Base-by-base conservation (phyloP, 2,329 filamentous ascomycete species). In the Fusarium palustre region DNA sequence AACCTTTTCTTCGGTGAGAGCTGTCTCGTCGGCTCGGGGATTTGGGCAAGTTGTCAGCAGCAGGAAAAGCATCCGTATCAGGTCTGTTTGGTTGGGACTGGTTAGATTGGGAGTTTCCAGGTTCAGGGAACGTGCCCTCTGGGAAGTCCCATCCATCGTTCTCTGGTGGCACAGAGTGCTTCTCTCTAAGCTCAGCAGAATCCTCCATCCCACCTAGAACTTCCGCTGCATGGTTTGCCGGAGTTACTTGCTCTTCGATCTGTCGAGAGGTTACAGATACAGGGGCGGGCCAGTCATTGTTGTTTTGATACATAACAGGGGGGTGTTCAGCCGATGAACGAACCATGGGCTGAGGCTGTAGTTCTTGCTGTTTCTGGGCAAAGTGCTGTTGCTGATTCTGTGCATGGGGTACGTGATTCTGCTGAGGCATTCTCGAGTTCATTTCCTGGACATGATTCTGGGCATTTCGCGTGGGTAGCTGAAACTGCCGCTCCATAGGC, bases 91-190 rank as follows among this genome's bases (percentile, higher is more conserved):
- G 83, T 33, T 79, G 80, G 13, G 84, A 77, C 56, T 85, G 85
- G 52, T 84, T 82, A 28, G 76, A 79, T 46, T 86, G 84, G 7
- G 78, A 72, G 31, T 81, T 78, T 43, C 78, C 76, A 15, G 87
- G 81, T 41, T 92, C 91, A 0, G 87, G 81, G 54, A 89, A 88
- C n/a, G 85, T 83, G 11, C 89, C 86, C 61, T 97, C 94, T 55
- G 95, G 93, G 72, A 99, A 99, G 75, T 97, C 94, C 96, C 96
- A 99, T 11, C 88, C 92, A 75, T 97, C 94, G 1, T 86, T 76
- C 61, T 92, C 89, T 6, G 84, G 81, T 10, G 79, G 75, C 2
- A 76, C 74, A 25, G 79, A 64, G 64, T 72, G 79, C 75, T 90
- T 86, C 55, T 88, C 84, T 25, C 80, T 75, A 18, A 81, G 71